Conservation (phyloP, 768 basidiomycete genomes). For the Hortiboletus flavorubellus region DNA sequence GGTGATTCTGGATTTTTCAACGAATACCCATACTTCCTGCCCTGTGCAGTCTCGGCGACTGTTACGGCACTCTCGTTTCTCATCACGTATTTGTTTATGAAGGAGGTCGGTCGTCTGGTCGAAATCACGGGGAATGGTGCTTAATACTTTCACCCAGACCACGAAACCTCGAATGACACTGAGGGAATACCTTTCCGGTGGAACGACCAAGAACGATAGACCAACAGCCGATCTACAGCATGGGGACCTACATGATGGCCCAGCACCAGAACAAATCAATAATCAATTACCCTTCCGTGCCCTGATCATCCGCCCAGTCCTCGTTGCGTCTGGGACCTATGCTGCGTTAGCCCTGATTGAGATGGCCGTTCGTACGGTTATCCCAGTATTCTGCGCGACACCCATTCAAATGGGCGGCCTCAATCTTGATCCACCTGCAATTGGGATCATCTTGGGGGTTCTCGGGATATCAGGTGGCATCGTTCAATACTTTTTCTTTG, state of each 20-base stretch:
- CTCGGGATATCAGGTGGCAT: slow-evolving; percentile 34
- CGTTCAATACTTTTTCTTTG: slow-evolving; percentile 62
- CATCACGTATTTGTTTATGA: slow-evolving; percentile 48
- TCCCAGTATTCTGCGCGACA: slow-evolving; percentile 33
- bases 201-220: neutral
- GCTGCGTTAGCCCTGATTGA: slow-evolving; percentile 58
- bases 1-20: slow-evolving; percentile 55
- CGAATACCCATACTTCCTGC: slow-evolving; percentile 69
- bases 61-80: slow-evolving; percentile 50
- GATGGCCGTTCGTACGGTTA: slow-evolving; percentile 52
- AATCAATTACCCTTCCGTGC: slow-evolving; percentile 43
- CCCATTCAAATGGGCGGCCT: slow-evolving; percentile 31
- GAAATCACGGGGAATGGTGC: neutral
- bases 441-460: slow-evolving; percentile 27
- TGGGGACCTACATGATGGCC: neutral
- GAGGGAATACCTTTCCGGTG: slow-evolving; percentile 17
- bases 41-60: slow-evolving; percentile 61
- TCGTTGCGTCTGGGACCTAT: slow-evolving; percentile 60
- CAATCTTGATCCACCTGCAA: slow-evolving; percentile 25
- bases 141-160: slow-evolving; percentile 13
- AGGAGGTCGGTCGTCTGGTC: slow-evolving; percentile 40
- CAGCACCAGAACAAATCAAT: neutral
- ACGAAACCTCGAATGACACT: slow-evolving; percentile 11
- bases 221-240: neutral
- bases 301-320: slow-evolving; percentile 50